These are phyloP conservation scores for Heracleum sosnowskyi DNA, from an alignment of 129 eudicot species.

Conservation along the genomic window DNA sequence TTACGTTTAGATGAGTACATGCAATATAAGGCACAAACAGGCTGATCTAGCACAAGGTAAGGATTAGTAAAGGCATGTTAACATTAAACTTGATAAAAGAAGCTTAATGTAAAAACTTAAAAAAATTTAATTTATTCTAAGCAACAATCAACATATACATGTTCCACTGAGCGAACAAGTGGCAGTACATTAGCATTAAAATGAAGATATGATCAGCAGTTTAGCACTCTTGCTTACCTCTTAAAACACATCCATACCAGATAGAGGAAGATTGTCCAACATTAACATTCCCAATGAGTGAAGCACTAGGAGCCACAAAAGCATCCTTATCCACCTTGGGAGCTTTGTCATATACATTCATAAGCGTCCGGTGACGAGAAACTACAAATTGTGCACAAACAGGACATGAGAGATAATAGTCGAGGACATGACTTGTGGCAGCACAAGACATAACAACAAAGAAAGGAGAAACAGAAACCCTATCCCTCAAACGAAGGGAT, in stretches of 20 bases:
- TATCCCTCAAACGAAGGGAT: not conserved
- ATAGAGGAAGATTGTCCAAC: constrained; percentile 76
- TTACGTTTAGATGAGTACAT: constrained; percentile 9
- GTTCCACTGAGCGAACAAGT: not conserved
- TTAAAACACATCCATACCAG: constrained; percentile 93
- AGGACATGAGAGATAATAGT: not conserved
- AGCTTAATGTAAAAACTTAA: not conserved
- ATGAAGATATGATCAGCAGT: not conserved
- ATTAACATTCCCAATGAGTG: constrained; percentile 80
- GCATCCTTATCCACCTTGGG: constrained; percentile 74
- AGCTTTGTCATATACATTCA: constrained; percentile 70
- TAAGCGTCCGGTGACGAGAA: constrained; percentile 85
- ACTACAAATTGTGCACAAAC: constrained; percentile 30
- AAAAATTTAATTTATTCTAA: not conserved
- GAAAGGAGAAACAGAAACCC: not conserved
- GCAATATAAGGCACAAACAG: not conserved
- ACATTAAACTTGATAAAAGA: not conserved
- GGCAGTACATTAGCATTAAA: not conserved
- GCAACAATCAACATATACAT: constrained; percentile 2
- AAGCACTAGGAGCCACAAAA: constrained; percentile 96
- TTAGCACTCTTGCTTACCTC: constrained; percentile 49
- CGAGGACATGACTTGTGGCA: not conserved
- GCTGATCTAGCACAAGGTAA: not conserved
- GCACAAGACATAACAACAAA: not conserved
- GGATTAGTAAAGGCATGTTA: not conserved